These are phyloP conservation scores for Nicotiana otophora DNA, from an alignment of 257 asterid species.

Conservation along the genomic window DNA sequence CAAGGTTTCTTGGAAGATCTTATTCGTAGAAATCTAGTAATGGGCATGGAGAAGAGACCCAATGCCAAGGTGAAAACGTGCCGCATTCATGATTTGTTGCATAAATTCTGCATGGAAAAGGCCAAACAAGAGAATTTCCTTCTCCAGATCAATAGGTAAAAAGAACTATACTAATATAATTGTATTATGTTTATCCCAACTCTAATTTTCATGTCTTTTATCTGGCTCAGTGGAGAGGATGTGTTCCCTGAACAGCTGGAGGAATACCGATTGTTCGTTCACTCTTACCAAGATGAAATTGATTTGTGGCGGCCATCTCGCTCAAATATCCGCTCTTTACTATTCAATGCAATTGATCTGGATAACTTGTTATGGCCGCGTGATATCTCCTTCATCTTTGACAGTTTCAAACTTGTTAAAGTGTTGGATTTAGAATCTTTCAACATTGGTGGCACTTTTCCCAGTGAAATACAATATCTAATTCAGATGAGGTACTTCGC, in stretches of 20 bases:
- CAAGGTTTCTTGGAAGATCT: constrained; percentile 9
- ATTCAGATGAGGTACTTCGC: constrained; percentile 13
- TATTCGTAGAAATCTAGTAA: constrained; percentile 15
- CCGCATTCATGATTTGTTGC: constrained; percentile 11
- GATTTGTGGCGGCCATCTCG: not conserved
- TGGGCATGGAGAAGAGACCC: not conserved
- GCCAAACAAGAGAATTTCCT: constrained; percentile 15
- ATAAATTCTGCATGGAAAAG: constrained; percentile 9
- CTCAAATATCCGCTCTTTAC: not conserved
- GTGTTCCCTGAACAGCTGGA: not conserved
- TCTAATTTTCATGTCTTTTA: not conserved
- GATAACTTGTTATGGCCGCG: not conserved
- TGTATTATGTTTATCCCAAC: not conserved
- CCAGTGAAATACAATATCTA: not conserved
- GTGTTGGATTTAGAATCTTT: constrained; percentile 3
- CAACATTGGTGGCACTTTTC: not conserved
- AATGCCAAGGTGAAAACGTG: constrained; percentile 2
- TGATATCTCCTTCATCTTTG: not conserved
- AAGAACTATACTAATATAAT: not conserved
- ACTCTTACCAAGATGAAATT: not conserved
- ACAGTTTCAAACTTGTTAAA: constrained; percentile 13
- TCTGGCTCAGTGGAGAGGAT: not conserved
- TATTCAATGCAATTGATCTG: not conserved
- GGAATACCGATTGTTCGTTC: not conserved
- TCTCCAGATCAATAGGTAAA: constrained; percentile 2